phyloP scores from a whole-genome alignment of 441 rosid genomes.

The Metrosideros polymorpha region DNA sequence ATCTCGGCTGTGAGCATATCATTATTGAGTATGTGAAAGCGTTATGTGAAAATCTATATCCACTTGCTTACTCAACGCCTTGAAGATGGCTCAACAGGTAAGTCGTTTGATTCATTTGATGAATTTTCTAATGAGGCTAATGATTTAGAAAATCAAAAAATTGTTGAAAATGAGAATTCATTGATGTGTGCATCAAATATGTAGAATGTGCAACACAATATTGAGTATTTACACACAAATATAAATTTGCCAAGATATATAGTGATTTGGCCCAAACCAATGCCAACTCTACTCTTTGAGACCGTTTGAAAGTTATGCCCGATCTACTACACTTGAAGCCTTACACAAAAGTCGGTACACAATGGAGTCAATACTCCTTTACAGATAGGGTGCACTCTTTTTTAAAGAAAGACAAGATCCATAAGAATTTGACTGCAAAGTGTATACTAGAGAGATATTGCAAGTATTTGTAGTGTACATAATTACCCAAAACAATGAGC shows the following conservation, averaged over 20 bases:
- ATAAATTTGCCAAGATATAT: neutral
- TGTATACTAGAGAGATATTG: neutral
- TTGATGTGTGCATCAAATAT: neutral
- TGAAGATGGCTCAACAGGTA: neutral
- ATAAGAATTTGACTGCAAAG: neutral
- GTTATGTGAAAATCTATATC: too few relatives aligned
- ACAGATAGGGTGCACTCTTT: neutral
- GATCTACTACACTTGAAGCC: neutral
- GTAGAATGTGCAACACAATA: neutral
- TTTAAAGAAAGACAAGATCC: neutral
- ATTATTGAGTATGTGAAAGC: neutral
- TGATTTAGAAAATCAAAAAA: neutral
- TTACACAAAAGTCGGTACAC: neutral
- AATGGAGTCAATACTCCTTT: neutral
- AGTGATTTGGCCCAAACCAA: neutral
- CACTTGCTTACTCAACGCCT: neutral
- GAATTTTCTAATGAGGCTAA: neutral
- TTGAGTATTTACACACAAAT: neutral
- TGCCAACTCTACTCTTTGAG: neutral
- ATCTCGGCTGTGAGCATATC: neutral
- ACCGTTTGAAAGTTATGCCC: neutral
- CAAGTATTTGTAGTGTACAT: neutral
- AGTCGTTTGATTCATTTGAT: neutral
- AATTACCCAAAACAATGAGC: neutral
- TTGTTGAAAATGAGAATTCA: neutral